Evolutionary conservation across 2,329 filamentous ascomycete species (phyloP).

Genomic region (Monosporascus sp.): DNA sequence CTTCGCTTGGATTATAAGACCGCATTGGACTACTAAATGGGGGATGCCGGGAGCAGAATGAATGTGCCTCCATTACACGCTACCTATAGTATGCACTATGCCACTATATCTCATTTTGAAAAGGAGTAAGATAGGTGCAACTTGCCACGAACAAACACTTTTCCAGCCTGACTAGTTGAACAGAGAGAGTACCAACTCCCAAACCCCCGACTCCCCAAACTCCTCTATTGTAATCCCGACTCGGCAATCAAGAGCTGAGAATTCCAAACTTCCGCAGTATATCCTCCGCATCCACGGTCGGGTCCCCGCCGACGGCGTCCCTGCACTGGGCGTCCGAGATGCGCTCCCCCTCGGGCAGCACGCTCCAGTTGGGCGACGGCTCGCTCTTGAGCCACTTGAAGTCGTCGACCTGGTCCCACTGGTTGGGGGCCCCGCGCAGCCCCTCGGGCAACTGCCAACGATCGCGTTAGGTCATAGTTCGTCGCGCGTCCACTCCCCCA

Average conservation of each 20-base stretch:
- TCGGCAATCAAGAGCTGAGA: conserved; percentile 4
- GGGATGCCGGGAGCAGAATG: no score
- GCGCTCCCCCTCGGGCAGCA: conserved; percentile 56
- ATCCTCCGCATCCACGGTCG: conserved; percentile 57
- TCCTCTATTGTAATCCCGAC: no score
- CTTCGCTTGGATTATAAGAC: no score
- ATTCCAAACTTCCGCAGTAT: conserved; percentile 53
- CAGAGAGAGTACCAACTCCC: no score
- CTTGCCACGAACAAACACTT: not conserved
- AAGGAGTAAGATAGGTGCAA: no score
- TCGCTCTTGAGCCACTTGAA: conserved; percentile 94
- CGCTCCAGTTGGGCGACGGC: conserved; percentile 81
- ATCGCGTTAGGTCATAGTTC: not conserved
- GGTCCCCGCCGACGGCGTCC: conserved; percentile 59
- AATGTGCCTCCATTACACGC: no score
- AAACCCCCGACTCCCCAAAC: no score
- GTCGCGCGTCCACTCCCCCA: no score
- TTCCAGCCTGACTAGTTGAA: not conserved
- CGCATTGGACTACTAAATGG: not conserved
- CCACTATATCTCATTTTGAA: no score
- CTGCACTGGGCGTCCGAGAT: conserved; percentile 64
- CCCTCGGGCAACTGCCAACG: conserved; percentile 23
- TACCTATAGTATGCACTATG: no score
- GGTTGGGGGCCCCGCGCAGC: conserved; percentile 45
- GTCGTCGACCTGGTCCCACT: conserved; percentile 89